phyloP scores from a whole-genome alignment of 2,329 filamentous ascomycete species.

The Sphaerostilbella broomeana region DNA sequence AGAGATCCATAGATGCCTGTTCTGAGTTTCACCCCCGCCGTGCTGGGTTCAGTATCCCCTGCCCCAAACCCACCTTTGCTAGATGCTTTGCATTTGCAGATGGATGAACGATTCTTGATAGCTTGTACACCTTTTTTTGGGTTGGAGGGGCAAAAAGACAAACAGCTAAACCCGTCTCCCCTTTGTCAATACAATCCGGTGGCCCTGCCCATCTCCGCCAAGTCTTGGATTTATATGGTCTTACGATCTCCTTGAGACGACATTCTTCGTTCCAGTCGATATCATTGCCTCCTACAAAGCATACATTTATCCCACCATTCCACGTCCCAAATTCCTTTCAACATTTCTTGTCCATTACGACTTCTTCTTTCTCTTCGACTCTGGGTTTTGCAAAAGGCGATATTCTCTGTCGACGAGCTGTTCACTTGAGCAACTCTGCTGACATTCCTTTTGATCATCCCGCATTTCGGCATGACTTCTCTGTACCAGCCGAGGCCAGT shows the following conservation, averaged over 20 bases:
- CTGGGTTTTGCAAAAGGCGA: conserved; percentile 23
- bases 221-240: conserved; percentile 35
- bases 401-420: conserved; percentile 22
- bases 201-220: conserved; percentile 24
- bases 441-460: conserved; percentile 28
- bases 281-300: conserved; percentile 27
- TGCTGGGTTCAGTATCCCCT: conserved; percentile 11
- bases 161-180: conserved; percentile 23
- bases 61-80: conserved; percentile 10
- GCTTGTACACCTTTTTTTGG: conserved; percentile 18
- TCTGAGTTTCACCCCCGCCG: conserved; percentile 16
- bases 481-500: conserved; percentile 39
- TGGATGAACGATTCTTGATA: conserved; percentile 27
- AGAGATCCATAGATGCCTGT: conserved; percentile 21
- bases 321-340: conserved; percentile 38
- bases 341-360: conserved; percentile 35
- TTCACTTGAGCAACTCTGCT: conserved; percentile 23
- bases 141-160: conserved; percentile 22
- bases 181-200: conserved; percentile 29
- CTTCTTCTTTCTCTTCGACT: conserved; percentile 24
- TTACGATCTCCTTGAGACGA: conserved; percentile 25
- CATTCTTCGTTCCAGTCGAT: conserved; percentile 33
- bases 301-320: conserved; percentile 39
- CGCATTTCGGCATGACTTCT: conserved; percentile 29
- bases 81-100: conserved; percentile 26